Conservation (phyloP, 2,329 filamentous ascomycete species). For the Metarhizium rileyi region DNA sequence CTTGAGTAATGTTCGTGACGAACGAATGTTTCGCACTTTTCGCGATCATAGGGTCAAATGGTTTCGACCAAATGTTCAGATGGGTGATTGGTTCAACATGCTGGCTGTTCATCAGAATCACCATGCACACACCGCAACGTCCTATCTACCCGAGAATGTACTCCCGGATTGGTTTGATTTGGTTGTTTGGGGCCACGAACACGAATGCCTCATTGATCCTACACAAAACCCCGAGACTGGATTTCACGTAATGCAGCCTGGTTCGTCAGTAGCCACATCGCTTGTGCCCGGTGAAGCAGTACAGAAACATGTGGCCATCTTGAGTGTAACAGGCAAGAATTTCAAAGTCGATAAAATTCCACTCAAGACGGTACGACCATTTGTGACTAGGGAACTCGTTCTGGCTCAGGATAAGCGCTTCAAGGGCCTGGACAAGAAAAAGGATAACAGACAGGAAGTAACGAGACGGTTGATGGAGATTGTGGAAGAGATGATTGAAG, state of each 20-base stretch:
- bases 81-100: constrained; percentile 88
- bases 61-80: constrained; percentile 72
- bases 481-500: constrained; percentile 77
- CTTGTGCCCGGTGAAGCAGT: constrained; percentile 83
- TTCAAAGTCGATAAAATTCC: constrained; percentile 74
- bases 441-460: constrained; percentile 73
- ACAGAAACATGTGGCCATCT: constrained; percentile 78
- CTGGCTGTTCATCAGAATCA: constrained; percentile 96
- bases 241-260: constrained; percentile 95
- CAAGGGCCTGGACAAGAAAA: constrained; percentile 66
- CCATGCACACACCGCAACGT: constrained; percentile 79
- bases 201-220: constrained; percentile 89
- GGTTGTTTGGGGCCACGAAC: constrained; percentile 94
- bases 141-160: constrained; percentile 91
- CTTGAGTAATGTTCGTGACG: constrained; percentile 91
- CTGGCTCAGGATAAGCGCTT: constrained; percentile 68
- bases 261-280: constrained; percentile 91
- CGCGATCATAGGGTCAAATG: constrained; percentile 89
- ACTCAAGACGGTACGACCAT: constrained; percentile 81
- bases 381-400: constrained; percentile 75
- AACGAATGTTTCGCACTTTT: constrained; percentile 89
- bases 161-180: constrained; percentile 86
- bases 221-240: constrained; percentile 73
- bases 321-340: constrained; percentile 73
- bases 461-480: constrained; percentile 67